Evolutionary conservation across 73 alveolate species (phyloP).

Genomic region (Paramecium primaurelia): DNA sequence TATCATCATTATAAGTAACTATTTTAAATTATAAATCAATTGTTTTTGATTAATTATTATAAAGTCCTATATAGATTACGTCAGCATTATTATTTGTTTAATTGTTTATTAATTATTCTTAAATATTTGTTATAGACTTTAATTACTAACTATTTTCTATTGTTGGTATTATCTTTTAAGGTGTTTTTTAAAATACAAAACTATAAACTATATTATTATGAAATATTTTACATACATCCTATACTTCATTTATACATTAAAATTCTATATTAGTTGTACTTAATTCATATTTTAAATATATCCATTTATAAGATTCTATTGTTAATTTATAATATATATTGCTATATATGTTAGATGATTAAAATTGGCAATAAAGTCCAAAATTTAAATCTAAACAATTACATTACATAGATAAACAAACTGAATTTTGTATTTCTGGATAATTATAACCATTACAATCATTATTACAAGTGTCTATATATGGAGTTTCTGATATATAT

Average conservation of each 20-base stretch:
- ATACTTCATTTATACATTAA: not conserved
- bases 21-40: not conserved
- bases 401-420: not conserved
- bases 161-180: not conserved
- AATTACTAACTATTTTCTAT: not conserved
- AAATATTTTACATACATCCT: not conserved
- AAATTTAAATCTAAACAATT: not conserved
- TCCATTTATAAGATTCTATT: not conserved
- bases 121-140: not conserved
- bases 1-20: not conserved
- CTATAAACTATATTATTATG: not conserved
- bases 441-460: constrained; percentile 25
- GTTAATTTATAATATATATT: not conserved
- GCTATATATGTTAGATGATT: not conserved
- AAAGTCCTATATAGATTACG: not conserved
- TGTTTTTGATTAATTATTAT: not conserved
- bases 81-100: not conserved
- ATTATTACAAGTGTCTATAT: not conserved
- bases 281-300: not conserved
- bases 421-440: not conserved
- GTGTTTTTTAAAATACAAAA: not conserved
- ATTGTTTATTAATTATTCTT: not conserved
- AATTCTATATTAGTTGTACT: not conserved
- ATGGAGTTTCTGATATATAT: not conserved
- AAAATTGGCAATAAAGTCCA: not conserved